These are phyloP conservation scores for Neurospora sp. DNA, from an alignment of 495 filamentous ascomycete genomes.

Conservation along the genomic window DNA sequence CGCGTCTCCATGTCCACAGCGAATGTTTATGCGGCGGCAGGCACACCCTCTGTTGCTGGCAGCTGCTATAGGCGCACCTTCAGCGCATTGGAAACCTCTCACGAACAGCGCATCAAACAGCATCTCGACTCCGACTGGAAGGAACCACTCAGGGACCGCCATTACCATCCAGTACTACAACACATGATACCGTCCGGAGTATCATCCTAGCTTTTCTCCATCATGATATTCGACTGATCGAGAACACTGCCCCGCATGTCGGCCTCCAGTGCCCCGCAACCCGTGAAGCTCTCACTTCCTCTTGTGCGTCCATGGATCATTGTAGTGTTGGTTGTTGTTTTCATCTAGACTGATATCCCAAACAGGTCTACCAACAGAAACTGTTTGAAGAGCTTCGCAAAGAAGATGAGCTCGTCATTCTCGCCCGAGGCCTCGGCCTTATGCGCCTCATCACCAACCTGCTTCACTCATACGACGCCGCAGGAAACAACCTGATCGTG, in stretches of 20 bases:
- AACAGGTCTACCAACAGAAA: slow-evolving; percentile 73
- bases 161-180: background rate
- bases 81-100: background rate
- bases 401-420: slow-evolving; percentile 86
- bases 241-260: slow-evolving; percentile 13
- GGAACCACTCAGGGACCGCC: background rate
- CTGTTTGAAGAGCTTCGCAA: slow-evolving; percentile 80
- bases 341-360: background rate
- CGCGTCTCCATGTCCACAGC: background rate
- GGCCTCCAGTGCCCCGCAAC: slow-evolving; percentile 17
- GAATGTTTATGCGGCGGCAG: background rate
- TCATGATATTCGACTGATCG: background rate
- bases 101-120: background rate
- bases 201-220: background rate
- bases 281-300: slow-evolving; percentile 88
- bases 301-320: slow-evolving; percentile 44
- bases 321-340: background rate
- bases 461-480: slow-evolving; percentile 91
- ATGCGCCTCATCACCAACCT: slow-evolving; percentile 86
- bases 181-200: background rate
- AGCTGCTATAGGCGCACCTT: background rate
- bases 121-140: background rate
- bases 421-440: slow-evolving; percentile 85
- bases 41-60: background rate
- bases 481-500: slow-evolving; percentile 84